Percentiles rank a stretch among this genome's conserved stretches.
Conservation (phyloP, 768 basidiomycete genomes). For the Mycena chlorophos region DNA sequence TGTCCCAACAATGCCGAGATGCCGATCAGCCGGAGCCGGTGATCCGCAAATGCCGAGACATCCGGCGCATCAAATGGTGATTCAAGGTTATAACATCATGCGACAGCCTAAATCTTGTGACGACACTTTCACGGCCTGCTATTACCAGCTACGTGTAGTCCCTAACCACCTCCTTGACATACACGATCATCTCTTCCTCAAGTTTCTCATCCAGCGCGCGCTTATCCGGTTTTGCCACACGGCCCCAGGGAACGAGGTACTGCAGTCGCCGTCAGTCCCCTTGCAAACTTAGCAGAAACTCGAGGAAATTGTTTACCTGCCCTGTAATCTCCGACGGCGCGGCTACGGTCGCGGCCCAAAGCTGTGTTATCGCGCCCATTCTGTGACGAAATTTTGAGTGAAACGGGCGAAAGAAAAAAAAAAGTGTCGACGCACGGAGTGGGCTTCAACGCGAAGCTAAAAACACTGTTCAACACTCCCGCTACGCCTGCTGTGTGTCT, state of each 20-base stretch:
- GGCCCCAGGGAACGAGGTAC: constrained; percentile 41
- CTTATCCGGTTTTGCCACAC: constrained; percentile 27
- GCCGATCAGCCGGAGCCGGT: too few relatives aligned
- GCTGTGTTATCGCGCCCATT: constrained; percentile 13
- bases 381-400: not conserved
- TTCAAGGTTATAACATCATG: too few relatives aligned
- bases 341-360: constrained; percentile 17
- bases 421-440: constrained; percentile 4
- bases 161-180: constrained; percentile 11
- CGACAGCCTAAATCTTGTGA: too few relatives aligned
- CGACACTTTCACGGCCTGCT: too few relatives aligned
- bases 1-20: too few relatives aligned
- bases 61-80: too few relatives aligned
- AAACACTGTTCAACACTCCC: not conserved
- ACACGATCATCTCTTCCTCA: constrained; percentile 36
- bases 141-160: not conserved
- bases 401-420: not conserved
- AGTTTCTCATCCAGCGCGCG: constrained; percentile 27
- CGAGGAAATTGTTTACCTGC: constrained; percentile 1
- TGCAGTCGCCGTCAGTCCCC: constrained; percentile 6
- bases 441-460: not conserved
- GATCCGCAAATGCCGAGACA: too few relatives aligned
- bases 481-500: constrained; percentile 1
- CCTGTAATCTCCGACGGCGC: constrained; percentile 10
- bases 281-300: too few relatives aligned